Base-by-base conservation (phyloP, 2,329 filamentous ascomycete species). In the Aspergillus pseudotamarii region DNA sequence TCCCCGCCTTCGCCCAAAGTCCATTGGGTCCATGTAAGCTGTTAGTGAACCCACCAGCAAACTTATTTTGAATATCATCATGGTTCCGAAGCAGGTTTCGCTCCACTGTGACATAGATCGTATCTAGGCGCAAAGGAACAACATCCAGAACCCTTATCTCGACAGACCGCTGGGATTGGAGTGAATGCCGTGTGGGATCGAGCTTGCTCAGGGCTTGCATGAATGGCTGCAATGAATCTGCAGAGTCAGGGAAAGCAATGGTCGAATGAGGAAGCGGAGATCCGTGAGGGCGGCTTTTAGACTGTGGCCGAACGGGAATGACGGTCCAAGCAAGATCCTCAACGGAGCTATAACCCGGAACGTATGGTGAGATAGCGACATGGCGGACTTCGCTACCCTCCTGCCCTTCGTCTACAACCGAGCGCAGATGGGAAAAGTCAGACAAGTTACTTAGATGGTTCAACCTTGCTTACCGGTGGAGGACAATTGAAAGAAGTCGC, bases 141-240 rank as follows among this genome's bases (percentile, higher is more conserved):
- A 95, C 91, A 74, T 96, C 91, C 62, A 96, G 82, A 30, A 96
- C 85, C 62, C 92, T 84, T 66, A 98, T 90, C 77, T 97, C 94
- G 67, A 97, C 91, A 10, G 91, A 88, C 66, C 88, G 87, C 69
- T 92, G 89, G 69, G 89, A 88, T 71, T 91, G 88, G 67, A 88
- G 88, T 30, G 88, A 85, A 53, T 92, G 84, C 75, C 91, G 93
- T 61, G 91, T 92, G 14, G 91, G 91, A 28, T 93, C 89, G 32
- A 92, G 80, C 72, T 88, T 87, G 70, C 92, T 90, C 53, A 96
- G 83, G 3, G 85, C 84, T 59, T 90, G 86, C 45, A 92, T 88
- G 72, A 97, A 96, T 67, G 88, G 89, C 78, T 96, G 93, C 1
- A 96, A 85, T 3, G 91, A 78, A 83, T 89, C 80, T 91, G 93